These are phyloP conservation scores for Astrothelium subdiscretum DNA, from an alignment of 495 filamentous ascomycete genomes.

Conservation along the genomic window DNA sequence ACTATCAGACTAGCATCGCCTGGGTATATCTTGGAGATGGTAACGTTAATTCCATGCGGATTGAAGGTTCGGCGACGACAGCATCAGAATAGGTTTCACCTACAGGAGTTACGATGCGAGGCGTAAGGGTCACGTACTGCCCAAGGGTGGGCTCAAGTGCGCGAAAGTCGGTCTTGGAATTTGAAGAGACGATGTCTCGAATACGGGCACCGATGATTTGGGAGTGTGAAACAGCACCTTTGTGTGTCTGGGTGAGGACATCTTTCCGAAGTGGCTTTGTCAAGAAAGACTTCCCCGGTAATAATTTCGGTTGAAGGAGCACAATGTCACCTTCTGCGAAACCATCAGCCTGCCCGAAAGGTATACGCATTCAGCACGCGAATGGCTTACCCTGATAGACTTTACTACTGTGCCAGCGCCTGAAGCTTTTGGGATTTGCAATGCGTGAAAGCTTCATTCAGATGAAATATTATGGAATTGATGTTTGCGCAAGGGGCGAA, in stretches of 20 bases:
- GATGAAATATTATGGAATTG: background rate
- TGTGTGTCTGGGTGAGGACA: slow-evolving; percentile 35
- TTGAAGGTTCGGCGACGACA: too few species aligned
- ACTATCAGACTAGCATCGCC: slow-evolving; percentile 61
- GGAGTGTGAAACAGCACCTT: slow-evolving; percentile 43
- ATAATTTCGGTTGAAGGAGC: slow-evolving; percentile 36
- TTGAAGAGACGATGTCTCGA: slow-evolving; percentile 44
- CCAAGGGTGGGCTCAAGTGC: slow-evolving; percentile 53
- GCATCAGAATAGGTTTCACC: slow-evolving; percentile 23
- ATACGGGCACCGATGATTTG: slow-evolving; percentile 52
- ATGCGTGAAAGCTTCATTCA: background rate
- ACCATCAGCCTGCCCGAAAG: background rate
- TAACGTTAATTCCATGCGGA: too few species aligned
- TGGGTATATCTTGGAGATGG: slow-evolving; percentile 61
- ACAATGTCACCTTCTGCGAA: slow-evolving; percentile 47
- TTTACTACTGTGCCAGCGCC: background rate
- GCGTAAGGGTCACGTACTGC: slow-evolving; percentile 55
- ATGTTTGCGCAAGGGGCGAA: background rate
- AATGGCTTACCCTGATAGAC: slow-evolving; percentile 13
- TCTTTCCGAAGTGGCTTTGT: slow-evolving; percentile 37
- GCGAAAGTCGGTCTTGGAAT: slow-evolving; percentile 38
- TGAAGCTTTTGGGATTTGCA: background rate
- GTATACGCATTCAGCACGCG: background rate
- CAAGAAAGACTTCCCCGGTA: slow-evolving; percentile 32
- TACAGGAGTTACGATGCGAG: slow-evolving; percentile 62